A percentile compares a stretch with the other conserved stretches of the same genome.
Conservation (phyloP, 768 basidiomycete genomes). For the Suillus sp. region DNA sequence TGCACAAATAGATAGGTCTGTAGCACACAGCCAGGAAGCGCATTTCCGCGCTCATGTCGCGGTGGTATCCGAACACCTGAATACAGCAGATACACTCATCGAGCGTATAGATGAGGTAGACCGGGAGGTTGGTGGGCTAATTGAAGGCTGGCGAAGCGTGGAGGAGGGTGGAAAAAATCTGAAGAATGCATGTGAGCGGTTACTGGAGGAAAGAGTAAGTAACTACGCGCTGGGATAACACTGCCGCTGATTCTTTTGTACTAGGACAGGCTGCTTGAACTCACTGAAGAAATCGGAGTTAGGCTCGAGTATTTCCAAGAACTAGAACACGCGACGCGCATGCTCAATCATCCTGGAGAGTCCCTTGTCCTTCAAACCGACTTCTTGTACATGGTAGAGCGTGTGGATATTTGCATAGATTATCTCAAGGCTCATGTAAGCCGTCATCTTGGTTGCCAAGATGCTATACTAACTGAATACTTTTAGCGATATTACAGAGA, state of each 20-base stretch:
- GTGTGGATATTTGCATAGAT: slow-evolving; percentile 92
- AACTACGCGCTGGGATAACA: not conserved
- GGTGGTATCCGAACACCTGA: slow-evolving; percentile 72
- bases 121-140: slow-evolving; percentile 74
- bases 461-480: not conserved
- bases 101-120: slow-evolving; percentile 74
- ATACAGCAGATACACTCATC: slow-evolving; percentile 76
- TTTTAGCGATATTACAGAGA: slow-evolving; percentile 86
- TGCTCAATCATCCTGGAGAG: slow-evolving; percentile 94
- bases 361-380: slow-evolving; percentile 87
- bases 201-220: slow-evolving; percentile 87
- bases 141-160: slow-evolving; percentile 82
- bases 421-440: slow-evolving; percentile 86
- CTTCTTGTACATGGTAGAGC: slow-evolving; percentile 95
- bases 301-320: slow-evolving; percentile 94
- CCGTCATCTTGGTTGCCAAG: not conserved
- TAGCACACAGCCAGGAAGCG: slow-evolving; percentile 92
- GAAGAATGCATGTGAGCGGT: slow-evolving; percentile 86
- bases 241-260: slow-evolving; percentile 8
- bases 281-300: slow-evolving; percentile 80
- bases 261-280: slow-evolving; percentile 74
- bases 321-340: slow-evolving; percentile 87
- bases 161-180: slow-evolving; percentile 92
- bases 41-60: slow-evolving; percentile 87
- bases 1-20: slow-evolving; percentile 82